These are phyloP conservation scores for Olyra latifolia DNA, from an alignment of 176 grass and related monocot genomes.

Conservation along the genomic window DNA sequence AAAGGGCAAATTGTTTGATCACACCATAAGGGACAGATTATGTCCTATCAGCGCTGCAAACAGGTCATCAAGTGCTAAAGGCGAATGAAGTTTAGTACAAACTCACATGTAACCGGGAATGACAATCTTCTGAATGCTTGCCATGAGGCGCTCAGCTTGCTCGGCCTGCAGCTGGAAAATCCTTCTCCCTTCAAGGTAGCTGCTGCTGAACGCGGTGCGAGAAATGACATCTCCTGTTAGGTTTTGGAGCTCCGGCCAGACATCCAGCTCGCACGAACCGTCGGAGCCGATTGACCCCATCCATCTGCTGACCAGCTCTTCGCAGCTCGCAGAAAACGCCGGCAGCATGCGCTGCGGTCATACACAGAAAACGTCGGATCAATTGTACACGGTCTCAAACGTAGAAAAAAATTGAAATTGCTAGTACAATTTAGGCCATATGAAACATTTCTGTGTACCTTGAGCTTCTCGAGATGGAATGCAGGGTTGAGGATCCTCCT, in stretches of 20 bases:
- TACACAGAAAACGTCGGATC: neutral
- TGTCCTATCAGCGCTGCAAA: too few species aligned
- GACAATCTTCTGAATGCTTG: neutral
- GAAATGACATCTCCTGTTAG: conserved; percentile 39
- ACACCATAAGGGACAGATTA: too few species aligned
- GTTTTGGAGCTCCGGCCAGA: conserved; percentile 35
- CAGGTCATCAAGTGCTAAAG: neutral
- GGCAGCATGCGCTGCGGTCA: conserved; percentile 54
- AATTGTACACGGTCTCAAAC: neutral
- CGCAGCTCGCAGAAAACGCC: conserved; percentile 51
- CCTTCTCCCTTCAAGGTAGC: conserved; percentile 47
- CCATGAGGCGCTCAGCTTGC: conserved; percentile 21
- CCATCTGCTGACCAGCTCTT: conserved; percentile 59
- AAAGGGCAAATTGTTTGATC: neutral
- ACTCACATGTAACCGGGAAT: conserved; percentile 45
- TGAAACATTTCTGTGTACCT: neutral
- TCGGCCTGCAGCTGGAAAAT: conserved; percentile 58
- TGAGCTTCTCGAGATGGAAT: conserved; percentile 53
- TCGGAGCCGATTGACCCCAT: neutral
- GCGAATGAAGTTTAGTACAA: neutral
- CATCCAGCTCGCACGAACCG: conserved; percentile 30
- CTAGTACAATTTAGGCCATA: too few species aligned
- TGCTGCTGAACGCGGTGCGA: conserved; percentile 31
- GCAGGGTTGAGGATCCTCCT: conserved; percentile 47
- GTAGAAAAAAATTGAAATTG: neutral